Conservation (phyloP, 2,329 filamentous ascomycete genomes). For the Rutstroemia sp. region DNA sequence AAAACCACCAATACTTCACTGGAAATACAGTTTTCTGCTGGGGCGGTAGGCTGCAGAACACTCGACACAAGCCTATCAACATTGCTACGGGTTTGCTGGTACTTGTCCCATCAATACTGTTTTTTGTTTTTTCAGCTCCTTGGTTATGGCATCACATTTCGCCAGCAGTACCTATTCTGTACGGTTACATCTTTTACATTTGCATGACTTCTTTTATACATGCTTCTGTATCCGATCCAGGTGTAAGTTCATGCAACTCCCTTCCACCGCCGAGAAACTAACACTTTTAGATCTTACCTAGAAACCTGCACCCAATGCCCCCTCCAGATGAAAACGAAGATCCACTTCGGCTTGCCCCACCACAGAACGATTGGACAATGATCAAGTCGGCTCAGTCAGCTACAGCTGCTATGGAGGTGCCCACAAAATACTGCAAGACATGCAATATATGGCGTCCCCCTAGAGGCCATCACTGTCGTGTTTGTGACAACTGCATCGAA, state of each 20-base stretch:
- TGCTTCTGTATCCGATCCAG: conserved; percentile 86
- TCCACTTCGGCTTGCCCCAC: conserved; percentile 71
- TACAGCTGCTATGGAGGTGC: conserved; percentile 91
- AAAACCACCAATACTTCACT: conserved; percentile 86
- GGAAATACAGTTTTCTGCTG: conserved; percentile 90
- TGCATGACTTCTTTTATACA: conserved; percentile 92
- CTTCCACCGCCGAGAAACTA: conserved; percentile 10
- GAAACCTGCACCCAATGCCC: conserved; percentile 87
- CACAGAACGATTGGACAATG: conserved; percentile 89
- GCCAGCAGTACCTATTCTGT: conserved; percentile 80
- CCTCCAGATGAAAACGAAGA: conserved; percentile 68
- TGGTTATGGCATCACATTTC: conserved; percentile 84
- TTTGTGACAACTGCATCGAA: conserved; percentile 96
- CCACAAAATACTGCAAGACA: conserved; percentile 95
- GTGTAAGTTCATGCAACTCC: conserved; percentile 51
- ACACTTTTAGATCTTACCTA: conserved; percentile 71
- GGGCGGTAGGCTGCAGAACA: conserved; percentile 81
- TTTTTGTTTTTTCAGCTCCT: conserved; percentile 73
- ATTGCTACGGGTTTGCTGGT: conserved; percentile 76
- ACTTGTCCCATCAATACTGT: conserved; percentile 71
- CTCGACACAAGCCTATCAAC: conserved; percentile 80
- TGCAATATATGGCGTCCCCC: conserved; percentile 97
- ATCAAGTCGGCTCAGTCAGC: conserved; percentile 68
- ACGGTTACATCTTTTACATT: conserved; percentile 85
- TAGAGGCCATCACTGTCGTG: conserved; percentile 88